phyloP scores from a whole-genome alignment of 2,329 filamentous ascomycete species.

The Escovopsis sp. region DNA sequence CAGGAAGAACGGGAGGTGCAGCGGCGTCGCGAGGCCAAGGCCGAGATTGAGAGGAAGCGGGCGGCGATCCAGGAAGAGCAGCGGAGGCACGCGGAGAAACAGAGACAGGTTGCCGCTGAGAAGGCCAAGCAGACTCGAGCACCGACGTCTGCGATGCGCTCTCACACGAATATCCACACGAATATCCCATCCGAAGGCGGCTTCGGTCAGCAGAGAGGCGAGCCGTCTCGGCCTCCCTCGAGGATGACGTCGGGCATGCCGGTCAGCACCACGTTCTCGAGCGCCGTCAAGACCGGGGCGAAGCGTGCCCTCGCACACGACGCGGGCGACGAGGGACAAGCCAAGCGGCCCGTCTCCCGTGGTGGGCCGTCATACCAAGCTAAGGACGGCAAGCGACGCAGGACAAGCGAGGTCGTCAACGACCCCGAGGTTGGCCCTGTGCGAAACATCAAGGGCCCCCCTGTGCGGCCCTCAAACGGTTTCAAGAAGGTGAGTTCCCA shows the following conservation, averaged over 20 bases:
- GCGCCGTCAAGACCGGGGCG: constrained; percentile 42
- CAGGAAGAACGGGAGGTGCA: constrained; percentile 69
- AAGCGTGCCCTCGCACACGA: constrained; percentile 63
- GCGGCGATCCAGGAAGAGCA: constrained; percentile 52
- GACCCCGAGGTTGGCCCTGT: constrained; percentile 44
- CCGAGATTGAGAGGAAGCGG: constrained; percentile 65
- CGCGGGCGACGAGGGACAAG: constrained; percentile 37
- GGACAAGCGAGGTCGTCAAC: constrained; percentile 59
- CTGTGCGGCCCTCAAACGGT: constrained; percentile 63
- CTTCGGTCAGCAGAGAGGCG: constrained; percentile 18
- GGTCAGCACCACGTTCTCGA: constrained; percentile 45
- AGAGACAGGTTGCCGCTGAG: constrained; percentile 48
- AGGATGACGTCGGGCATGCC: constrained; percentile 43
- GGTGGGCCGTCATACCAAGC: constrained; percentile 49
- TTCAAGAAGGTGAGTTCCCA: constrained; percentile 47
- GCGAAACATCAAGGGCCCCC: constrained; percentile 58
- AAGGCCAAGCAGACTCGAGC: constrained; percentile 50
- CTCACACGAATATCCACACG: constrained; percentile 40
- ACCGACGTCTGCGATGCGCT: constrained; percentile 38
- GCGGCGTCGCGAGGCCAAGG: constrained; percentile 67
- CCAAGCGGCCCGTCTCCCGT: constrained; percentile 30
- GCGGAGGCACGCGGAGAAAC: constrained; percentile 42
- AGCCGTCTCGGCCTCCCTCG: constrained; percentile 33
- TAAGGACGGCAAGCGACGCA: constrained; percentile 64
- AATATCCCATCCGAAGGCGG: constrained; percentile 33